These are phyloP conservation scores for Phytophthora europaea DNA, from an alignment of 352 stramenopile species.

Conservation along the genomic window DNA sequence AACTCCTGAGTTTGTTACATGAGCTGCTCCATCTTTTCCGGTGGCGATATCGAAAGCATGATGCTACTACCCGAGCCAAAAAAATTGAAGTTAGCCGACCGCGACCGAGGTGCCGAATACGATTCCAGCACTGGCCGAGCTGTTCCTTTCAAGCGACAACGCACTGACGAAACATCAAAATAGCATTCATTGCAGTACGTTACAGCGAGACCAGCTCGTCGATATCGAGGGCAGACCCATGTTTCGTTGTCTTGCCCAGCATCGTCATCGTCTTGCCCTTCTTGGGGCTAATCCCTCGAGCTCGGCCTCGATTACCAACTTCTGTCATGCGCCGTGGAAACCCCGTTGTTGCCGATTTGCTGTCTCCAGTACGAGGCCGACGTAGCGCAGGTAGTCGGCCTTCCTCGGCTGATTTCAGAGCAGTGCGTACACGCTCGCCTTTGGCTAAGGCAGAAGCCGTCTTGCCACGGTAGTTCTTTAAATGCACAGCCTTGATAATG, in stretches of 20 bases:
- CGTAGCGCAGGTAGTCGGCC: conserved; percentile 46
- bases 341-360: neutral
- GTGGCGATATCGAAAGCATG: conserved; percentile 54
- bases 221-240: conserved; percentile 10
- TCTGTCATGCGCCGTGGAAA: conserved; percentile 43
- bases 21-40: conserved; percentile 62
- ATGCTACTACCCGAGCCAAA: neutral
- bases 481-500: conserved; percentile 47
- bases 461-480: conserved; percentile 59
- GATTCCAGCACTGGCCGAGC: neutral
- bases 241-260: conserved; percentile 24
- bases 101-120: neutral
- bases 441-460: conserved; percentile 53
- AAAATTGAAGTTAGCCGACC: neutral
- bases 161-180: conserved; percentile 26
- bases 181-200: conserved; percentile 26
- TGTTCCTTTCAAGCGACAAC: conserved; percentile 9
- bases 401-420: conserved; percentile 64
- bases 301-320: conserved; percentile 23
- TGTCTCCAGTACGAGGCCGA: conserved; percentile 21
- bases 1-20: conserved; percentile 42
- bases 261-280: conserved; percentile 27
- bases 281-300: neutral
- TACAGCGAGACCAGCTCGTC: conserved; percentile 24
- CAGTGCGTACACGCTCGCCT: conserved; percentile 49